These are phyloP conservation scores for Macrolepiota albuminosa DNA, from an alignment of 768 basidiomycete species.

Conservation along the genomic window DNA sequence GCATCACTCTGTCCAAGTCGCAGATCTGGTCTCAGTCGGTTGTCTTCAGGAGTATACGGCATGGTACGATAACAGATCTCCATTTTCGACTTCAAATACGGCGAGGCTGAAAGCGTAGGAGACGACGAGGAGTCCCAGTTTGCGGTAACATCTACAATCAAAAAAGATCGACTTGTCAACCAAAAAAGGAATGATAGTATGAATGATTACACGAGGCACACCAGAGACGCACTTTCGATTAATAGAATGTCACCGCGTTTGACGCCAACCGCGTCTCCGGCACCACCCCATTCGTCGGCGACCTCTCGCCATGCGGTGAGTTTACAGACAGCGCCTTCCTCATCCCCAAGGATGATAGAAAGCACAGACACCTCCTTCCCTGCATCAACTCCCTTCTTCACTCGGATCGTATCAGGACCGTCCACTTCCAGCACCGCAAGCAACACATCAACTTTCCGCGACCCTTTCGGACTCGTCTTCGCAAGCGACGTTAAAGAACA, in stretches of 20 bases:
- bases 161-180: neutral
- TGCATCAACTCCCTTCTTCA: slow-evolving; percentile 66
- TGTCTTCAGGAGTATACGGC: slow-evolving; percentile 58
- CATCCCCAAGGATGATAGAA: slow-evolving; percentile 71
- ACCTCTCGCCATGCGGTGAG: slow-evolving; percentile 76
- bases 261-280: slow-evolving; percentile 33
- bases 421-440: slow-evolving; percentile 72
- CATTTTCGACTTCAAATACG: slow-evolving; percentile 53
- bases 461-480: slow-evolving; percentile 27
- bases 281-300: slow-evolving; percentile 67
- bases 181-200: neutral
- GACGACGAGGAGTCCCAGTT: slow-evolving; percentile 39
- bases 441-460: slow-evolving; percentile 52
- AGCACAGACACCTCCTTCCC: slow-evolving; percentile 66
- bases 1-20: slow-evolving; percentile 67
- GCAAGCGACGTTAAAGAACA: slow-evolving; percentile 42
- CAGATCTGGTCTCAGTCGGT: slow-evolving; percentile 63
- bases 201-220: neutral
- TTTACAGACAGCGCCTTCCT: slow-evolving; percentile 62
- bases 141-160: slow-evolving; percentile 46
- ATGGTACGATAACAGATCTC: slow-evolving; percentile 79
- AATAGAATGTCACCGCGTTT: slow-evolving; percentile 72
- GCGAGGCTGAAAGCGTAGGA: slow-evolving; percentile 61
- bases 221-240: slow-evolving; percentile 55
- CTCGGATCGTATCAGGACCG: slow-evolving; percentile 62